Conservation (phyloP, 2,329 filamentous ascomycete genomes). For the Trichoderma oligosporum region DNA sequence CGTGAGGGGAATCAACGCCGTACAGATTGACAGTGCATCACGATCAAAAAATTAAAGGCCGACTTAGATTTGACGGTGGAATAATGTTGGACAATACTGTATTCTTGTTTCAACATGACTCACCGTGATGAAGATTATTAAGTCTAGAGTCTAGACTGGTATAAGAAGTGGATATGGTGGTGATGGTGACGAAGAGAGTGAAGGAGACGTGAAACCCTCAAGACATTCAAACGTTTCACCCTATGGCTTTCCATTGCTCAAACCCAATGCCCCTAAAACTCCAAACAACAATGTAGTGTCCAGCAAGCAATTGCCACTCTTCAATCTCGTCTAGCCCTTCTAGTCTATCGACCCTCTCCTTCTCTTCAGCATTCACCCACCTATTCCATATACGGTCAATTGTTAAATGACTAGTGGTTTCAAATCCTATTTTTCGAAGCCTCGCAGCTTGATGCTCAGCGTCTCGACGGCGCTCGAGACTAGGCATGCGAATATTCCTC, state of each 20-base stretch:
- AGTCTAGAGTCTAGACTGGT: too few species aligned
- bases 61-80: too few species aligned
- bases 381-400: slow-evolving; percentile 64
- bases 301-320: slow-evolving; percentile 82
- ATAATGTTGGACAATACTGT: too few species aligned
- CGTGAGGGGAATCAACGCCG: background rate
- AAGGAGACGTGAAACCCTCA: too few species aligned
- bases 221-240: background rate
- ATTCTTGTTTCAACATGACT: too few species aligned
- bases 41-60: background rate
- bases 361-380: slow-evolving; percentile 70
- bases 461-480: slow-evolving; percentile 67
- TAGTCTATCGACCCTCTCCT: slow-evolving; percentile 70
- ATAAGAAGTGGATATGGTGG: too few species aligned
- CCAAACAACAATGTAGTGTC: slow-evolving; percentile 89
- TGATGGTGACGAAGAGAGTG: too few species aligned
- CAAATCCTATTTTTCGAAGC: slow-evolving; percentile 64
- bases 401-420: slow-evolving; percentile 39
- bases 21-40: background rate
- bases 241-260: slow-evolving; percentile 22
- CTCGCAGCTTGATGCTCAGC: slow-evolving; percentile 65
- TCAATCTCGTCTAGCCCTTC: slow-evolving; percentile 95
- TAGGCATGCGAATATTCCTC: slow-evolving; percentile 79
- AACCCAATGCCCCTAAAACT: slow-evolving; percentile 58
- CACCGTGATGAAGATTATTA: too few species aligned